Percentiles rank a stretch among this genome's conserved stretches.
These are phyloP conservation scores for Moesziomyces sp. DNA, from an alignment of 1,284 basidiomycete species.

Conservation along the genomic window DNA sequence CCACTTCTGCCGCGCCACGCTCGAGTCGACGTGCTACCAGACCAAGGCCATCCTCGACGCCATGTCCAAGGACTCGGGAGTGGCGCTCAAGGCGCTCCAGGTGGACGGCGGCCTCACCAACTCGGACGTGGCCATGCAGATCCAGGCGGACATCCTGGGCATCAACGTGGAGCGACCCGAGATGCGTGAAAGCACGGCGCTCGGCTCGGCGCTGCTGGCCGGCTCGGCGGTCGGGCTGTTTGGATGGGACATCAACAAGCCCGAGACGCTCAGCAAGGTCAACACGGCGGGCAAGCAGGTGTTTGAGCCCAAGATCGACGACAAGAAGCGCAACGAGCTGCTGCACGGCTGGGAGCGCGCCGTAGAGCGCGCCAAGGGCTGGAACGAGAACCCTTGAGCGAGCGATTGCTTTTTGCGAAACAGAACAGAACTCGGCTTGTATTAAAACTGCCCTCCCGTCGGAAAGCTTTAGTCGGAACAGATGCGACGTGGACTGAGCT, in stretches of 20 bases:
- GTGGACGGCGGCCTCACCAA: slow-evolving; percentile 78
- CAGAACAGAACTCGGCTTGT: background rate
- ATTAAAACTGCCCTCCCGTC: too few species aligned
- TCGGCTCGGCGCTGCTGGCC: slow-evolving; percentile 96
- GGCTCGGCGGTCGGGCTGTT: slow-evolving; percentile 87
- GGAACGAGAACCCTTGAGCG: slow-evolving; percentile 51
- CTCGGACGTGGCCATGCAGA: slow-evolving; percentile 81
- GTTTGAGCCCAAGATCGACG: slow-evolving; percentile 76
- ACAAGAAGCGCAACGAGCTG: slow-evolving; percentile 69
- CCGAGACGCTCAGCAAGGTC: slow-evolving; percentile 86
- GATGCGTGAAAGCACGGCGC: slow-evolving; percentile 97
- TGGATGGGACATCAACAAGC: slow-evolving; percentile 90
- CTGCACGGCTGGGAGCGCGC: slow-evolving; percentile 61
- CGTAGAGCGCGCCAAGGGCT: slow-evolving; percentile 55
- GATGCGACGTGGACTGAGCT: too few species aligned
- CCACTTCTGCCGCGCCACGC: slow-evolving; percentile 86
- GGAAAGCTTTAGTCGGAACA: too few species aligned
- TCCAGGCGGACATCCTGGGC: slow-evolving; percentile 91
- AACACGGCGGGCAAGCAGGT: slow-evolving; percentile 83
- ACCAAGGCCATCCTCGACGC: slow-evolving; percentile 93
- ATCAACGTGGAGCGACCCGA: slow-evolving; percentile 90
- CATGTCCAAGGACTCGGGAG: slow-evolving; percentile 84
- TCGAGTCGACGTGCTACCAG: slow-evolving; percentile 84
- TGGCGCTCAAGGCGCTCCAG: slow-evolving; percentile 81
- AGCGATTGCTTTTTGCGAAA: background rate